A percentile compares a stretch with the other conserved stretches of the same genome.
Conservation (phyloP, 768 basidiomycete species). For the Boletus speciosus region DNA sequence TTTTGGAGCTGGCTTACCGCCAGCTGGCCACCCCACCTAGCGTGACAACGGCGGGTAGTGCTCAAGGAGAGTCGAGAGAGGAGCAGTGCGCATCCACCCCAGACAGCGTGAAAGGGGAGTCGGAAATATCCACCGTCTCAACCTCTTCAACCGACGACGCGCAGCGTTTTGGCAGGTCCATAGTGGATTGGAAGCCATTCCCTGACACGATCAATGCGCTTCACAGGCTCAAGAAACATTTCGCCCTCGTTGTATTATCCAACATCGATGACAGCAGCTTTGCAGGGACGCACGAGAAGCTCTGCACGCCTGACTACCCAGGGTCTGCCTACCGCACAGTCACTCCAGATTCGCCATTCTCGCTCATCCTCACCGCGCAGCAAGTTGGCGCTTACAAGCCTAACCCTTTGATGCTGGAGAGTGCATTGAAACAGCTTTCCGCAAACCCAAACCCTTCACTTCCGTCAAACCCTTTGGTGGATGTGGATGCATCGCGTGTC, state of each 20-base stretch:
- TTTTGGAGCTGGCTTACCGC: constrained; percentile 47
- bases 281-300: constrained; percentile 51
- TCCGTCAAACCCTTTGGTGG: constrained; percentile 15
- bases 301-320: constrained; percentile 27
- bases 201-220: constrained; percentile 64
- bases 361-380: constrained; percentile 66
- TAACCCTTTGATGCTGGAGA: constrained; percentile 40
- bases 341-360: constrained; percentile 53
- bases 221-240: constrained; percentile 53
- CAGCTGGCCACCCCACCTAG: constrained; percentile 32
- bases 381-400: constrained; percentile 76
- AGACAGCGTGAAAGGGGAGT: not conserved
- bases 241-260: constrained; percentile 69
- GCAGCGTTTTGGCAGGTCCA: constrained; percentile 54
- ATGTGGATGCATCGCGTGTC: constrained; percentile 40
- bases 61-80: constrained; percentile 11
- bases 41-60: constrained; percentile 34
- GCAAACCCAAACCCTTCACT: constrained; percentile 14
- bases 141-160: constrained; percentile 27
- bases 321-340: constrained; percentile 38
- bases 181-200: constrained; percentile 62
- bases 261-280: constrained; percentile 72
- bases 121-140: not conserved
- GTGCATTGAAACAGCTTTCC: constrained; percentile 27
- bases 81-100: constrained; percentile 18